phyloP scores from a whole-genome alignment of 805 yeast species.

The Candida chauliodis region DNA sequence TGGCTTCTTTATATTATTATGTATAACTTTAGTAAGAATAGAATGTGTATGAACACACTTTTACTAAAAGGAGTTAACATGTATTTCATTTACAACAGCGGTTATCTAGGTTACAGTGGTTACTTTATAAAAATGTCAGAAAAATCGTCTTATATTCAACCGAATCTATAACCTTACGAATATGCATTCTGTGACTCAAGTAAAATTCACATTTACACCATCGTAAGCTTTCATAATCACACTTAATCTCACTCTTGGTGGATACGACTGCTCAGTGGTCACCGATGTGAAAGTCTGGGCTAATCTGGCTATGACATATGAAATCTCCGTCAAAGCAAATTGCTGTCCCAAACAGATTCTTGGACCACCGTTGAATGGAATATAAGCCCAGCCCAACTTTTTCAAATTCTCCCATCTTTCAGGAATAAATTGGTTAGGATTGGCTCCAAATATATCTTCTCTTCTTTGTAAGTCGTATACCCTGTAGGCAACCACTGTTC shows the following conservation, averaged over 20 bases:
- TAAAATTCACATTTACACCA: background rate
- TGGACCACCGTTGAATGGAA: constrained; percentile 56
- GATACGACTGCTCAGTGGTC: background rate
- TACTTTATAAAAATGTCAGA: no score
- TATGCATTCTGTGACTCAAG: no score
- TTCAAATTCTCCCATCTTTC: constrained; percentile 36
- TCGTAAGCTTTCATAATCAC: constrained; percentile 2
- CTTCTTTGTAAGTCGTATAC: constrained; percentile 20
- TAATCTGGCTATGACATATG: constrained; percentile 38
- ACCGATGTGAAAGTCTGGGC: constrained; percentile 15
- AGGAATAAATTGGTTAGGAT: constrained; percentile 30
- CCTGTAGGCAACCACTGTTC: constrained; percentile 16
- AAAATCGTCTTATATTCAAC: no score
- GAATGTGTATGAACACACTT: no score
- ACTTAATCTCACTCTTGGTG: constrained; percentile 2
- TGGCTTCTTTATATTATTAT: no score
- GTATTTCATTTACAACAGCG: no score
- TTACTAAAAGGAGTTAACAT: no score
- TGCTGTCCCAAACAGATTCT: constrained; percentile 55
- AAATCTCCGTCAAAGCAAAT: constrained; percentile 52
- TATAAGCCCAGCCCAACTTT: constrained; percentile 43
- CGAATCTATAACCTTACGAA: no score
- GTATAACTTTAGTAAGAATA: no score
- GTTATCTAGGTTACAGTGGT: no score
- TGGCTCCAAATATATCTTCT: constrained; percentile 27